Evolutionary conservation across 2,329 filamentous ascomycete species (phyloP).

Genomic region (Bimuria novae-zelandiae): DNA sequence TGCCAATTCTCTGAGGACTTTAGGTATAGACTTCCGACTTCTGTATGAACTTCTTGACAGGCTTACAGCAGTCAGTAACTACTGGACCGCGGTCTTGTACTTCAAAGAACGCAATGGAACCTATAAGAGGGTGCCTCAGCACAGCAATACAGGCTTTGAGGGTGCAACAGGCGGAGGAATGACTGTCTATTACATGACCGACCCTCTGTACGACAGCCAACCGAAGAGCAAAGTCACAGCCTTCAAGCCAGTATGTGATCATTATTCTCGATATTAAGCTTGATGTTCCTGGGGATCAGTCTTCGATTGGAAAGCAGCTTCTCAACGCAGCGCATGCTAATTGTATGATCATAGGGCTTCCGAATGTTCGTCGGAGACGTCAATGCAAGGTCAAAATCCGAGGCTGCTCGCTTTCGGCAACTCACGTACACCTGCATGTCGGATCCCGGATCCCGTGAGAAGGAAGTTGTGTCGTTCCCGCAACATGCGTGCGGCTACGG

Average conservation of each 20-base stretch:
- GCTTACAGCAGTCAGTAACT: conserved; percentile 19
- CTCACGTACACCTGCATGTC: conserved; percentile 51
- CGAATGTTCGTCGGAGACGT: conserved; percentile 25
- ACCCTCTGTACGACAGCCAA: conserved; percentile 19
- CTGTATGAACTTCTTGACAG: background rate
- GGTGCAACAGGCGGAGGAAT: conserved; percentile 18
- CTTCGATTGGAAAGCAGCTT: too few relatives aligned
- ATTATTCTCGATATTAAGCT: too few relatives aligned
- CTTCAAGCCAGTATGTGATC: conserved; percentile 21
- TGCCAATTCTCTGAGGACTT: conserved; percentile 25
- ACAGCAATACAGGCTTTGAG: conserved; percentile 28
- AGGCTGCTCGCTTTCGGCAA: conserved; percentile 46
- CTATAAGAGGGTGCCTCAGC: conserved; percentile 48
- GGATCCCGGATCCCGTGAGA: conserved; percentile 14
- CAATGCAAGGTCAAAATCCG: conserved; percentile 30
- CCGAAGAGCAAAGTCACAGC: conserved; percentile 20
- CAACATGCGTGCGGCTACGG: conserved; percentile 44
- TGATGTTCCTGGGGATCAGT: too few relatives aligned
- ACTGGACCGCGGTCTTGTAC: conserved; percentile 34
- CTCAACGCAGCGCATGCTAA: too few relatives aligned
- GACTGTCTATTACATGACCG: conserved; percentile 27
- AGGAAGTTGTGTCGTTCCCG: conserved; percentile 49
- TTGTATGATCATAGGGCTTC: too few relatives aligned
- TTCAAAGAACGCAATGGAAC: conserved; percentile 37
- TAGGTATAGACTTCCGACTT: background rate